Percentiles rank a stretch among this genome's conserved stretches.
These are phyloP conservation scores for Jatropha podagrica DNA, from an alignment of 441 rosid species.

Conservation along the genomic window DNA sequence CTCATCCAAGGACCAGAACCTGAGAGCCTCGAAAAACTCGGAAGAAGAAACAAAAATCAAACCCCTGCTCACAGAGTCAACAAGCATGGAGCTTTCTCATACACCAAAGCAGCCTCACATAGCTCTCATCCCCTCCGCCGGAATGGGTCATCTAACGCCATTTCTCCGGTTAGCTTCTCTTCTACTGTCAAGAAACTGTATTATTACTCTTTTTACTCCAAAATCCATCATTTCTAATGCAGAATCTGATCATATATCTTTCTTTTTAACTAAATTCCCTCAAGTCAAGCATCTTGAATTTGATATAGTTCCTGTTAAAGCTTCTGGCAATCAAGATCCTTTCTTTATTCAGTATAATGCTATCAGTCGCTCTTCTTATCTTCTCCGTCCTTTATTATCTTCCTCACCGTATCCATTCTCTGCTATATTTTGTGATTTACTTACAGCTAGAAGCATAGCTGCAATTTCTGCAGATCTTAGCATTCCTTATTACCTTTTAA, in stretches of 20 bases:
- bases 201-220: slow-evolving; percentile 4
- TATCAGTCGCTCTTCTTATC: not conserved
- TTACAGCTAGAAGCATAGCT: not conserved
- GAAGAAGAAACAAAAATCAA: not conserved
- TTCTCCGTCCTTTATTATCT: not conserved
- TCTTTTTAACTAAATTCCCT: not conserved
- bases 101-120: not conserved
- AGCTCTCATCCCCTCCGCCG: slow-evolving; percentile 1
- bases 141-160: slow-evolving; percentile 3
- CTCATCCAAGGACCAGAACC: not conserved
- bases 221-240: slow-evolving; percentile 5
- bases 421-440: not conserved
- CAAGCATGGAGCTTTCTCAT: not conserved
- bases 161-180: slow-evolving; percentile 3
- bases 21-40: too few relatives aligned
- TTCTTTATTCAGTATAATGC: not conserved
- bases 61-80: not conserved
- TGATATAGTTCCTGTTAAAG: not conserved
- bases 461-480: not conserved
- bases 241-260: slow-evolving; percentile 1
- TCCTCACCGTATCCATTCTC: not conserved
- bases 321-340: slow-evolving; percentile 1
- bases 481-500: not conserved
- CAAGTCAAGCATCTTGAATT: slow-evolving; percentile 5
- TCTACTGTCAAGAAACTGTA: not conserved